Conservation (phyloP, 129 eudicot species). For the sunflower (Helianthus annuus) region HanXRQr2.0-SUNRISE NC_035435.2:25572724-25573223, state of each 20-base stretch:
- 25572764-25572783: too few relatives aligned
- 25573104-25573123: too few relatives aligned
- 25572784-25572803: too few relatives aligned
- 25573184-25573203: too few relatives aligned
- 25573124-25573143: too few relatives aligned
- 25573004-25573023: neutral
- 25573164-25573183: too few relatives aligned
- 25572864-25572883: neutral
- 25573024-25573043: slow-evolving; percentile 6
- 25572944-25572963: slow-evolving; percentile 37
- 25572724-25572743: neutral
- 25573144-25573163: too few relatives aligned
- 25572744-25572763: neutral
- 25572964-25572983: slow-evolving; percentile 13
- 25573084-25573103: too few relatives aligned
- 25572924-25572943: slow-evolving; percentile 40
- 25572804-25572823: too few relatives aligned
- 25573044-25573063: slow-evolving; percentile 13
- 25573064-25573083: neutral
- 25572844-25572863: neutral
- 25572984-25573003: slow-evolving; percentile 36
- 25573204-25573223: too few relatives aligned
- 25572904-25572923: slow-evolving; percentile 34
- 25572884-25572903: slow-evolving; percentile 33
- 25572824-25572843: neutral